Evolutionary conservation across 2,329 filamentous ascomycete genomes (phyloP), one percentile per base, ranked within the genome.

Genomic region (Fusarium nygamai): DNA sequence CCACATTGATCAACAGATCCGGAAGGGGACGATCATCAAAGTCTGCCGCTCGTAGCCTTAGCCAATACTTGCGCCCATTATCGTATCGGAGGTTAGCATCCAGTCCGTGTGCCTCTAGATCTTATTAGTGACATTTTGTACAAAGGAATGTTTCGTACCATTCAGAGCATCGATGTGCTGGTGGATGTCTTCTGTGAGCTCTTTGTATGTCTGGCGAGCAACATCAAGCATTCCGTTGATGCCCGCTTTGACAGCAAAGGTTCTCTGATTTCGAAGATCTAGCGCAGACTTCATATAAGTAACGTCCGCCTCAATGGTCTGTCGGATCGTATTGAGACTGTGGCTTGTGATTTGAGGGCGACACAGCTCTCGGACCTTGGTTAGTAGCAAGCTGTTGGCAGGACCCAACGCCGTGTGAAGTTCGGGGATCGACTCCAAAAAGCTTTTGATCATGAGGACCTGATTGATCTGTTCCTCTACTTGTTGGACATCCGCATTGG

Each of bases 161-260:
- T 89, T 89, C 17, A 98, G 82, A 22, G 90, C 87, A 29, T 89
- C 87, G 6, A 96, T 87, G 80, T 96, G 90, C 59, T 92, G 87
- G 74, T 92, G 89, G 8, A 94, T 90, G 81, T 98, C 94, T 56
- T 92, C 89, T 10, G 92, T 96, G 4, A 93, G 91, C 80, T 98
- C 96, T 77, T 96, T 97, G 83, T 96, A 98, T 0, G 94, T 94
- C 78, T 95, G 92, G 10, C 95, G 90, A 39, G 94, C 94, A 43
- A 98, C 93, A 82, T 98, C 96, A 8, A 98, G 89, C 64, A 98
- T 88, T 6, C 94, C 94, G 76, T 94, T 95, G 47, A 96, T 91
- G 1, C 94, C 94, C 51, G 94, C 90, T 84, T 93, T 96, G 38
- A 98, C 92, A 29, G 96, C 96, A 83, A 97, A 98, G 2, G 93